phyloP scores from a whole-genome alignment of 2,329 filamentous ascomycete species.

The Diplodia sapinea region DNA sequence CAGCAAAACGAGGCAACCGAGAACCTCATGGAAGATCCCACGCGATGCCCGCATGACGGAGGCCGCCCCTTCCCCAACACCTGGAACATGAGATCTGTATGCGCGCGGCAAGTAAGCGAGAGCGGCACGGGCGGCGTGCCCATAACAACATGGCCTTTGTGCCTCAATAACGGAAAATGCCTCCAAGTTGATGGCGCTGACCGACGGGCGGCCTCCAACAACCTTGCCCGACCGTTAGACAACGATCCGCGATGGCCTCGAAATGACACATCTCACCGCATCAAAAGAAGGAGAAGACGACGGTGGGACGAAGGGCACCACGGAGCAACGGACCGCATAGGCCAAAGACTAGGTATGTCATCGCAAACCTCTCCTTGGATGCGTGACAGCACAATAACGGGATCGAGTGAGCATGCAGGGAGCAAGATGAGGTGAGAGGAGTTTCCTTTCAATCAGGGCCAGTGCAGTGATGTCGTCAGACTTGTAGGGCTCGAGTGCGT shows the following conservation, averaged over 20 bases:
- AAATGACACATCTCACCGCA: neutral
- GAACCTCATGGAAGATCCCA: neutral
- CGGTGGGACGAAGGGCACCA: neutral
- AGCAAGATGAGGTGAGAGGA: neutral
- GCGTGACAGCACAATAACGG: neutral
- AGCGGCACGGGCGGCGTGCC: neutral
- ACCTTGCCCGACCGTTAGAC: neutral
- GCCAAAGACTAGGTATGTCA: neutral
- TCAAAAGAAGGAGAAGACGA: neutral
- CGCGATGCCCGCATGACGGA: conserved; percentile 5
- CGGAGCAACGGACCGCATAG: neutral
- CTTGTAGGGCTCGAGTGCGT: neutral
- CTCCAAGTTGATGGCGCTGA: neutral
- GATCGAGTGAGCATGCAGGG: neutral
- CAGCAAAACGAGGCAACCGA: conserved; percentile 21
- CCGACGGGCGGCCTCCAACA: conserved; percentile 22
- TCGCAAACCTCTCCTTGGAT: neutral
- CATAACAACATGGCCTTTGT: neutral
- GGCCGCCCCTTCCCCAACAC: conserved; percentile 5
- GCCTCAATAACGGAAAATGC: neutral
- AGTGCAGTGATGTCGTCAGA: neutral
- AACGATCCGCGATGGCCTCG: neutral
- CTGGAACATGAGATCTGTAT: neutral
- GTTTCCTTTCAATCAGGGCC: neutral
- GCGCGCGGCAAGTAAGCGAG: conserved; percentile 23